phyloP scores from a whole-genome alignment of 805 yeast species.

The Hagleromyces aurorensis region DNA sequence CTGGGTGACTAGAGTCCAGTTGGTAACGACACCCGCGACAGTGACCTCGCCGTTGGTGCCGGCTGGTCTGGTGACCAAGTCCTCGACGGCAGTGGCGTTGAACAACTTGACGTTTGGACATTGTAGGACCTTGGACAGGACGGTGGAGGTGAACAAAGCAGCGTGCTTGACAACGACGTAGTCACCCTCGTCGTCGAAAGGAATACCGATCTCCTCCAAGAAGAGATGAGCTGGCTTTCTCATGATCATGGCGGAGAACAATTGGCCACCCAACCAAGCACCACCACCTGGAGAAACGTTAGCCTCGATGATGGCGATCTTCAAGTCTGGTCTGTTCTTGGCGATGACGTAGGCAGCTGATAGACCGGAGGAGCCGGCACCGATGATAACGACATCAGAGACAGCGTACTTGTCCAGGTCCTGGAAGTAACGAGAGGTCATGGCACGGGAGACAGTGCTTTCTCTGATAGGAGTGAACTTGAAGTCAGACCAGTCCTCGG shows the following conservation, averaged over 20 bases:
- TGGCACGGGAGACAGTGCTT: constrained; percentile 71
- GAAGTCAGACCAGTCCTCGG: constrained; percentile 57
- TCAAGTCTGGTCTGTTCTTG: constrained; percentile 65
- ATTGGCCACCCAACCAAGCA: constrained; percentile 69
- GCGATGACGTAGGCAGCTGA: constrained; percentile 71
- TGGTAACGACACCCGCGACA: constrained; percentile 74
- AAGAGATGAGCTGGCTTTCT: constrained; percentile 72
- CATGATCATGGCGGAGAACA: constrained; percentile 71
- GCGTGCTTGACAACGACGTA: constrained; percentile 77
- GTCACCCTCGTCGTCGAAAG: constrained; percentile 73
- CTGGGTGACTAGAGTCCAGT: constrained; percentile 73
- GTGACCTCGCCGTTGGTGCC: constrained; percentile 47
- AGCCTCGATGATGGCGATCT: constrained; percentile 66
- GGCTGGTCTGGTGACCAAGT: constrained; percentile 63
- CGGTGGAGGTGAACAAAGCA: constrained; percentile 65
- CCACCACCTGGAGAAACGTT: constrained; percentile 78
- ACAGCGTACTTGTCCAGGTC: constrained; percentile 70
- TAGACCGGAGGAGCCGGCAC: constrained; percentile 73
- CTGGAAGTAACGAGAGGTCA: constrained; percentile 66
- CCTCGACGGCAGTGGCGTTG: constrained; percentile 78
- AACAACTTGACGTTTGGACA: constrained; percentile 71
- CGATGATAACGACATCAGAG: constrained; percentile 65
- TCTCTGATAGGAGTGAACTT: constrained; percentile 67
- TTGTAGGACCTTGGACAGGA: constrained; percentile 57
- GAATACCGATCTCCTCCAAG: constrained; percentile 53